Percentiles rank a stretch among this genome's conserved stretches.
phyloP scores from a whole-genome alignment of 75 land plant genomes.

The Picea glauca region DNA sequence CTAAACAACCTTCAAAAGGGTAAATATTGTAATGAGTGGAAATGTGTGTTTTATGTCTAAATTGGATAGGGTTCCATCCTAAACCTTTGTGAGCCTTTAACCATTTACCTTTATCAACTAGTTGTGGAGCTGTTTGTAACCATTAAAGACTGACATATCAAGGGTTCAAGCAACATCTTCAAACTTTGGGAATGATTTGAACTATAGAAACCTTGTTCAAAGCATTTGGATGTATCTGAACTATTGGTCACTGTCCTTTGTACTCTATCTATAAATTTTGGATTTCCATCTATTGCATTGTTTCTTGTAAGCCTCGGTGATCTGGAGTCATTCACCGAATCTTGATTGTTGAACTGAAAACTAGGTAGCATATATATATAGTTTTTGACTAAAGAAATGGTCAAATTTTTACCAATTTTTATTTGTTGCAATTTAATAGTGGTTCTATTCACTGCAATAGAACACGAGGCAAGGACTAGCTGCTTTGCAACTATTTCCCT shows the following conservation, averaged over 20 bases:
- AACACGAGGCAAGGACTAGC: too few relatives aligned
- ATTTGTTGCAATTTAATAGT: too few relatives aligned
- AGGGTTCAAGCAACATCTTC: slow-evolving; percentile 50
- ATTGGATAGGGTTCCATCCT: too few relatives aligned
- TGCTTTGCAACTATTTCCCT: too few relatives aligned
- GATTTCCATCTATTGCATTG: background rate
- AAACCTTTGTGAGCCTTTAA: too few relatives aligned
- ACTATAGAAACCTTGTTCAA: slow-evolving; percentile 11
- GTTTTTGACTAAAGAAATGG: too few relatives aligned
- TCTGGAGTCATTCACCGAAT: slow-evolving; percentile 6
- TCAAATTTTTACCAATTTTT: too few relatives aligned
- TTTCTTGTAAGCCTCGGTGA: slow-evolving; percentile 5
- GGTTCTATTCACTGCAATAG: too few relatives aligned
- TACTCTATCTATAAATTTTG: slow-evolving; percentile 3
- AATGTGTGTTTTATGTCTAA: too few relatives aligned
- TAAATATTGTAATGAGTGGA: too few relatives aligned
- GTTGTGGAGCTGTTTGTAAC: slow-evolving; percentile 38
- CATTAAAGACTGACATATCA: slow-evolving; percentile 29
- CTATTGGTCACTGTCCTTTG: background rate
- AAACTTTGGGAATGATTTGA: slow-evolving; percentile 43
- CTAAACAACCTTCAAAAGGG: too few relatives aligned
- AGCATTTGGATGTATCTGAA: background rate
- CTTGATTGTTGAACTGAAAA: background rate
- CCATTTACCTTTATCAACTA: background rate
- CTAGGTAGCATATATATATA: too few relatives aligned